Base-by-base conservation (phyloP, 192 early-diverging fungal species). In the Coemansia reversa region DNA sequence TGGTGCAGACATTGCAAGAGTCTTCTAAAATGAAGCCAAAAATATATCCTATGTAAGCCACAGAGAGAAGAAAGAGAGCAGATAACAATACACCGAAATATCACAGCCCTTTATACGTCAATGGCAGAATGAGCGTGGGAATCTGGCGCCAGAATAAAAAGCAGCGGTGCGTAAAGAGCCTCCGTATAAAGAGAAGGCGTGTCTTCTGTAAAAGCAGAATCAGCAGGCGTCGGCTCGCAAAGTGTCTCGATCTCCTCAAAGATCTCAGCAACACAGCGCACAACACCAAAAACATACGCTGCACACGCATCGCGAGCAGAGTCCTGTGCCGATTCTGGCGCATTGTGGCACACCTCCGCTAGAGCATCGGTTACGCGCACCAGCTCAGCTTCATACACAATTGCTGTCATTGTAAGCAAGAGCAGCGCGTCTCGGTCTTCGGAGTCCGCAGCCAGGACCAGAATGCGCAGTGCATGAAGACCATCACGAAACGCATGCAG, bases 281-380 rank as follows among this genome's bases (percentile, higher is more conserved):
- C 76, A 30, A 79, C 65, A 1, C 76, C 76, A 70, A 79, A 79
- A 27, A 74, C 58, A 58, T 74, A 79, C n/a, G 71, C 76, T 18
- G 58, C 56, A 18, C 76, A 74, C 5, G 50, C 33, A 53, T 79
- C 71, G 24, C 42, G 63, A 20, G 51, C 59, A 2, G 51, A 39
- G 1, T 14, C 45, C 45, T 5, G 32, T 4, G 39, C 23, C 30
- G 23, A 28, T 5, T 51, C 7, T 7, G 14, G 53, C 18, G 47
- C 6, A 20, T 20, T 27, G 1, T 30, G 55, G 48, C 67, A 67
- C 58, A 79, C 47, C 5, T 42, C 24, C 14, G 62, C 64, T 32
- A 79, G 51, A 0, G 71, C 62, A 14, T 61, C 52, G 16, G 70
- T 57, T 18, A 70, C 42, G 5, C 67, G 63, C 18, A 67, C 54